phyloP scores from a whole-genome alignment of 2,329 filamentous ascomycete genomes.

The Xylariales sp. region DNA sequence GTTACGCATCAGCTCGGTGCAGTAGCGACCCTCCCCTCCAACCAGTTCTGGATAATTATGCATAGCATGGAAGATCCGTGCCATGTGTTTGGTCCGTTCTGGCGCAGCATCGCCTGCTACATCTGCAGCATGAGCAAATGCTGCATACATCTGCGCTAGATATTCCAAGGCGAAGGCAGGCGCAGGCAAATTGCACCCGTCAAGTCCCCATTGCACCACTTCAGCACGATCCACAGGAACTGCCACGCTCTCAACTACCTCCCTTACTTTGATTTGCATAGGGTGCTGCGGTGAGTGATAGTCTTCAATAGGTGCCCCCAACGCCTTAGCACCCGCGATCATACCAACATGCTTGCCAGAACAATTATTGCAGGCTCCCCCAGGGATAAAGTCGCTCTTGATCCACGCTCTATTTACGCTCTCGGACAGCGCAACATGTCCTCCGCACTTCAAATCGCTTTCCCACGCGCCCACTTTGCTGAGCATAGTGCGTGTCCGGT shows the following conservation, averaged over 20 bases:
- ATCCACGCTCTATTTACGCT: slow-evolving; percentile 34
- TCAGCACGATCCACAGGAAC: slow-evolving; percentile 14
- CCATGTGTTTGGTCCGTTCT: slow-evolving; percentile 17
- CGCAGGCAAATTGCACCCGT: slow-evolving; percentile 43
- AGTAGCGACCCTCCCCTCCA: slow-evolving; percentile 40
- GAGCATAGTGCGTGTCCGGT: slow-evolving; percentile 32
- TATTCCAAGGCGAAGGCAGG: slow-evolving; percentile 34
- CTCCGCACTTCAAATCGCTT: slow-evolving; percentile 35
- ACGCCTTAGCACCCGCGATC: slow-evolving; percentile 34
- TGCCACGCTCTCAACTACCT: slow-evolving; percentile 29
- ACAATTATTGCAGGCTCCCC: slow-evolving; percentile 38
- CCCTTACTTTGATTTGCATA: slow-evolving; percentile 33
- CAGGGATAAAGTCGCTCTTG: slow-evolving; percentile 29
- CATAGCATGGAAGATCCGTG: slow-evolving; percentile 38
- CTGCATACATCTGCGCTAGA: slow-evolving; percentile 30
- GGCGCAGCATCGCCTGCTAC: not conserved
- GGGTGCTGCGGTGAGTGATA: slow-evolving; percentile 33
- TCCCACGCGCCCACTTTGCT: slow-evolving; percentile 26
- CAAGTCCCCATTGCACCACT: slow-evolving; percentile 34
- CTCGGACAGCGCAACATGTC: slow-evolving; percentile 31
- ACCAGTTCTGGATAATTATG: slow-evolving; percentile 34
- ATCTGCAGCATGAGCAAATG: slow-evolving; percentile 30
- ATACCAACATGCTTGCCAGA: slow-evolving; percentile 45
- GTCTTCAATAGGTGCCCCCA: slow-evolving; percentile 23
- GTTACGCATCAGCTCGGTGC: slow-evolving; percentile 36